These are phyloP conservation scores for Nicotiana benthamiana DNA, from an alignment of 257 asterid species.

Conservation along the genomic window DNA sequence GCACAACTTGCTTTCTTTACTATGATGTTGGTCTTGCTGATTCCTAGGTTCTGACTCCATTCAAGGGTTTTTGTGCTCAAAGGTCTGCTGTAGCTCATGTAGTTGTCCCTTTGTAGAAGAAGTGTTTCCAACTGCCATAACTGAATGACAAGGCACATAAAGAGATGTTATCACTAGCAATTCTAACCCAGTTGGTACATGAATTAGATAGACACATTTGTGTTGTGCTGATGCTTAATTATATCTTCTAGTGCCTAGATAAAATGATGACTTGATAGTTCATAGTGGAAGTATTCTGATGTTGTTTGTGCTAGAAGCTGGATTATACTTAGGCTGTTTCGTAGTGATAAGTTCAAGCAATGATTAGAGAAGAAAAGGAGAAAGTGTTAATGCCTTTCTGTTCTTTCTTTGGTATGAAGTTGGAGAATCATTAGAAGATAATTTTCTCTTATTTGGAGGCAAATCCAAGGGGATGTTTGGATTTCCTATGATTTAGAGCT, in stretches of 20 bases:
- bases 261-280: neutral
- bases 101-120: constrained; percentile 64
- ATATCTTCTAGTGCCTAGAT: neutral
- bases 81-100: constrained; percentile 81
- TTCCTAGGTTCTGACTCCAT: constrained; percentile 50
- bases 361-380: neutral
- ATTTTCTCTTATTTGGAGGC: neutral
- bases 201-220: neutral
- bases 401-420: neutral
- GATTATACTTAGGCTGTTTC: neutral
- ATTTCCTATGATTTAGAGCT: too few relatives aligned
- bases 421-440: neutral
- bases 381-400: neutral
- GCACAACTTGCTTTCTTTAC: constrained; percentile 15
- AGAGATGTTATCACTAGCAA: neutral
- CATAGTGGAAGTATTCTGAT: neutral
- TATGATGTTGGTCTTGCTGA: constrained; percentile 17
- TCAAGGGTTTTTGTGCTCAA: constrained; percentile 54
- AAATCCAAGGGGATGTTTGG: neutral
- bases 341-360: neutral
- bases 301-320: neutral
- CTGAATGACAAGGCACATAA: constrained; percentile 27
- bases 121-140: constrained; percentile 90
- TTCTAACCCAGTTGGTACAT: neutral
- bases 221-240: neutral